Percentiles rank a stretch among this genome's conserved stretches.
Evolutionary conservation across 2,329 filamentous ascomycete genomes (phyloP).

Genomic region (Elsinoe perseae): DNA sequence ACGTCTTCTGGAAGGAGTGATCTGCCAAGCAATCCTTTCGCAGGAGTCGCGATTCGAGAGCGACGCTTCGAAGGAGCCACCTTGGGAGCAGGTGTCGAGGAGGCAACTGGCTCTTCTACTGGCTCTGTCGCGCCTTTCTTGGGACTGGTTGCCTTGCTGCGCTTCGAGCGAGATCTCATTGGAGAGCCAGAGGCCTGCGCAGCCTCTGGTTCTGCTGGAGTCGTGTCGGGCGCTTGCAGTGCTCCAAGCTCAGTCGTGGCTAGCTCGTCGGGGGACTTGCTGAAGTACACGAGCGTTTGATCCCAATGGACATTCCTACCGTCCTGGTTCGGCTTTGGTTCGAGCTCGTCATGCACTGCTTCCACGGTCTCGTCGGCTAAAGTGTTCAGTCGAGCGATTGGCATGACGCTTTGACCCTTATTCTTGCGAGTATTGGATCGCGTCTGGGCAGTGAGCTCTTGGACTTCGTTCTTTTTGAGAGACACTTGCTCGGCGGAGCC

Average conservation of each 20-base stretch:
- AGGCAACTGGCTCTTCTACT: not conserved
- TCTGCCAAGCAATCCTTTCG: constrained; percentile 21
- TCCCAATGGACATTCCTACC: constrained; percentile 38
- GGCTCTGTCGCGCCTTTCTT: not conserved
- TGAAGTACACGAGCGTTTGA: constrained; percentile 39
- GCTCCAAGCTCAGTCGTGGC: constrained; percentile 10
- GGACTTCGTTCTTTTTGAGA: constrained; percentile 43
- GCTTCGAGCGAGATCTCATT: constrained; percentile 3
- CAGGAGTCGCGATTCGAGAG: constrained; percentile 31
- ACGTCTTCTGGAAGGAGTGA: constrained; percentile 10
- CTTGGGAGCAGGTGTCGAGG: constrained; percentile 10
- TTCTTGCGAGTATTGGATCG: constrained; percentile 45
- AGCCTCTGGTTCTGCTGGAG: not conserved
- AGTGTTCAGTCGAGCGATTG: constrained; percentile 37
- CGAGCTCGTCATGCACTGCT: constrained; percentile 9
- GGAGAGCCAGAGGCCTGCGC: not conserved
- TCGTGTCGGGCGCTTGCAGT: not conserved
- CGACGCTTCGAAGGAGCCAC: constrained; percentile 21
- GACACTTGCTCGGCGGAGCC: constrained; percentile 37
- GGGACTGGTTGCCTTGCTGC: not conserved
- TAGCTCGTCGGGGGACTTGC: constrained; percentile 29
- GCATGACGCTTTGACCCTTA: constrained; percentile 40
- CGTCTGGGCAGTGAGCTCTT: constrained; percentile 40
- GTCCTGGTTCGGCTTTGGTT: constrained; percentile 22
- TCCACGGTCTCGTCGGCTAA: constrained; percentile 29